Evolutionary conservation across 2,329 filamentous ascomycete genomes (phyloP), one percentile per base, ranked within the genome.

Genomic region (Sporothrix schenckii): DNA sequence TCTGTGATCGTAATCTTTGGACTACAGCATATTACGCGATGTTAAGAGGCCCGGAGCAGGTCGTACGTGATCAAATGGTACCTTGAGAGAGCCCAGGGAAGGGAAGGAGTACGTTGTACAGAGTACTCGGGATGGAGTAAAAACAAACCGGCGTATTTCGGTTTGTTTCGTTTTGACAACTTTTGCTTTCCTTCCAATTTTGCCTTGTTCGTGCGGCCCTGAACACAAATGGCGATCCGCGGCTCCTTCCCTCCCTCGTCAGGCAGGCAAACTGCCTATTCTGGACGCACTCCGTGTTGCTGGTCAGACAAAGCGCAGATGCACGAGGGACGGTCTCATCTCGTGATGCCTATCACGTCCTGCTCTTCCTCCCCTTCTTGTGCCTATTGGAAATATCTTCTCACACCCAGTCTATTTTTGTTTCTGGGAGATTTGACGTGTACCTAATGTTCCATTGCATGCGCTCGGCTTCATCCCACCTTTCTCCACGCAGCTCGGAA

Each of bases 381-480:
- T 50, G 44, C 63, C 53, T 52, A 53, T 19, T 47, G 63, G 16
- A 21, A 21, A 21, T 7, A 27, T 49, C 41, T 3, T 50, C 24
- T 65, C 16, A 34, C 14, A 34, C 44, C n/a, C 16, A 39, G 63
- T 53, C 30, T 66, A 53, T 66, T 66, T 66, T 52, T 66, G n/a
- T 66, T 66, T 39, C 47, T 66, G 65, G 65, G 65, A 67, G 34
- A 67, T 54, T 67, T 41, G 58, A 39, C 39, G 19, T 19, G 39
- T 47, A 27, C 39, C 39, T 47, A 19, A 44, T 10, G 39, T 47
- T 47, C 39, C 39, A 24, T 63, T 19, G 2, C 24, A 52, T 66
- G 60, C 30, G 24, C 41, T 16, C 30, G 24, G 10, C 14, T 7
- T 50, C 9, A 14, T 13, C 24, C 24, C 24, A 5, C 49, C 21